phyloP scores from a whole-genome alignment of 1,284 basidiomycete species.

The Anthracocystis walkeri region DNA sequence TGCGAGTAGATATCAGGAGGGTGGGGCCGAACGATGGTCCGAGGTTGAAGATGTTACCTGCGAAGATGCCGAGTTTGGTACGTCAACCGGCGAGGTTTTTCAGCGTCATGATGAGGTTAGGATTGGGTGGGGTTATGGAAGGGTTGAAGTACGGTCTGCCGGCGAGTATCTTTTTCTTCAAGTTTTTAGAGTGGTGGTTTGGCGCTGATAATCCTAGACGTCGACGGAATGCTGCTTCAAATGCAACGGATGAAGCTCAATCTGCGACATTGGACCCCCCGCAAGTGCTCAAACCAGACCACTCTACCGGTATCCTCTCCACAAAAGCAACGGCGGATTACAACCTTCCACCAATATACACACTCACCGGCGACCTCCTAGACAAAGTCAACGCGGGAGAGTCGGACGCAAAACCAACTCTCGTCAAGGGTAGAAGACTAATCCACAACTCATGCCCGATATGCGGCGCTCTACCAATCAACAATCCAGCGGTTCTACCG shows the following conservation, averaged over 20 bases:
- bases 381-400: background rate
- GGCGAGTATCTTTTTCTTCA: conserved; percentile 93
- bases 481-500: conserved; percentile 89
- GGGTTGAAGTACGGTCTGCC: conserved; percentile 82
- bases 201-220: conserved; percentile 83
- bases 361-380: conserved; percentile 26
- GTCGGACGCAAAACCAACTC: conserved; percentile 17
- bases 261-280: conserved; percentile 20
- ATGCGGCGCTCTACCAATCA: conserved; percentile 77
- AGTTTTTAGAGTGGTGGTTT: conserved; percentile 99
- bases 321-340: background rate
- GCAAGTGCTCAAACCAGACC: conserved; percentile 17
- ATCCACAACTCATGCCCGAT: conserved; percentile 85
- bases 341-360: conserved; percentile 29
- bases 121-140: conserved; percentile 61
- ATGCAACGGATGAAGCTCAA: too few species aligned
- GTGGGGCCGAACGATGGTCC: conserved; percentile 72
- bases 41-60: conserved; percentile 37
- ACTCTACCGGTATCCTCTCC: conserved; percentile 12
- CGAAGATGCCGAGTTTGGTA: conserved; percentile 47
- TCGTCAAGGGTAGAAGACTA: conserved; percentile 48
- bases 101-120: conserved; percentile 27
- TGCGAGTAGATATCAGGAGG: conserved; percentile 84
- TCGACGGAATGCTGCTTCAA: conserved; percentile 21
- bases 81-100: conserved; percentile 46